A percentile compares a stretch with the other conserved stretches of the same genome.
Conservation (phyloP, 202 grass and related monocot genomes). For the Elaeis oleifera region DNA sequence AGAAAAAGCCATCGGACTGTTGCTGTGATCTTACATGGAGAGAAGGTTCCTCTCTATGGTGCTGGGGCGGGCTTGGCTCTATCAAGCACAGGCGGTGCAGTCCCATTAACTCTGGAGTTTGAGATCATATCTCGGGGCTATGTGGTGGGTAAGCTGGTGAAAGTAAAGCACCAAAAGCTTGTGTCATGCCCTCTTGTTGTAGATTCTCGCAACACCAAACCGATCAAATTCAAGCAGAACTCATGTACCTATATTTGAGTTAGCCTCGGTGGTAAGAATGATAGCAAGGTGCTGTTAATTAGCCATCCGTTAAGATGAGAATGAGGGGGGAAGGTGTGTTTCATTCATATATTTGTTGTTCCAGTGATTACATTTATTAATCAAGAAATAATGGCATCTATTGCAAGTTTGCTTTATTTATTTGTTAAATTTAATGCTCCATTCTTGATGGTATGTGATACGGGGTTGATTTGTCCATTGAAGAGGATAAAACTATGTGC, state of each 20-base stretch:
- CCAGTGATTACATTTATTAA: too few species aligned
- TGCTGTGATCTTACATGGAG: slow-evolving; percentile 42
- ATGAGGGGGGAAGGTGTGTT: too few species aligned
- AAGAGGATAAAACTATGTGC: too few species aligned
- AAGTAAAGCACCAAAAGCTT: slow-evolving; percentile 47
- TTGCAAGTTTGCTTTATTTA: too few species aligned
- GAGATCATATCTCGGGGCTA: slow-evolving; percentile 41
- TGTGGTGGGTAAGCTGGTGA: slow-evolving; percentile 68
- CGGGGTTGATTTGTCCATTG: too few species aligned
- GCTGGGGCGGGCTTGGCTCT: slow-evolving; percentile 48
- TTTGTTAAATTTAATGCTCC: too few species aligned
- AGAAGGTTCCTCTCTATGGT: slow-evolving; percentile 72
- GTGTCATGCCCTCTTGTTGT: slow-evolving; percentile 41
- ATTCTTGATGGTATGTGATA: too few species aligned
- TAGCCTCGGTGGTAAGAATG: not conserved
- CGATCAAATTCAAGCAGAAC: slow-evolving; percentile 36
- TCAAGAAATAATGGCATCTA: too few species aligned
- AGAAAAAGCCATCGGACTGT: slow-evolving; percentile 36
- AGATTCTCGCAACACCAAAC: slow-evolving; percentile 33
- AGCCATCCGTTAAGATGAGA: too few species aligned
- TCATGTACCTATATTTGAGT: slow-evolving; percentile 36
- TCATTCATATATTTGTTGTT: too few species aligned
- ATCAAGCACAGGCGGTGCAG: slow-evolving; percentile 22
- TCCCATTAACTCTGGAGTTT: slow-evolving; percentile 48
- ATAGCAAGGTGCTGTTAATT: too few species aligned